A percentile compares a stretch with the other conserved stretches of the same genome.
Conservation (phyloP, 2,329 filamentous ascomycete genomes). For the Phialophora tarda region DNA sequence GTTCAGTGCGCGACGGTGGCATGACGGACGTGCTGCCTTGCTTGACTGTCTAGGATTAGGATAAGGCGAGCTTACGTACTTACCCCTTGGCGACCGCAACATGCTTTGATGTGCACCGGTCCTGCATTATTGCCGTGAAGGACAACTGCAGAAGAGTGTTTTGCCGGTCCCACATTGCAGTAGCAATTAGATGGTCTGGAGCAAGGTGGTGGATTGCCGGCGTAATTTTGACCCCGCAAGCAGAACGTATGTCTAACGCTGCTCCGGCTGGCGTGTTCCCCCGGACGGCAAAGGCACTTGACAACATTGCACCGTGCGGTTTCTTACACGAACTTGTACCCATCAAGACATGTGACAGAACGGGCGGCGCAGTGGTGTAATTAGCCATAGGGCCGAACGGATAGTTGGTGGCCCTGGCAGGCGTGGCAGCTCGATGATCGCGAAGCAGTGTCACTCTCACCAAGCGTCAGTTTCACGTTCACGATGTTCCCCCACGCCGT, state of each 20-base stretch:
- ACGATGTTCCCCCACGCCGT: conserved; percentile 8
- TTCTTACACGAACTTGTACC: neutral
- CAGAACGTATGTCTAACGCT: neutral
- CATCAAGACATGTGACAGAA: conserved; percentile 3
- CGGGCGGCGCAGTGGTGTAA: neutral
- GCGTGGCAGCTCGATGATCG: neutral
- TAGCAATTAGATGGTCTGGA: neutral
- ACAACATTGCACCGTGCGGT: neutral
- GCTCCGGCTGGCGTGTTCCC: neutral
- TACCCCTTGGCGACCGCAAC: neutral
- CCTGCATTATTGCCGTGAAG: neutral
- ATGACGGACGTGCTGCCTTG: neutral
- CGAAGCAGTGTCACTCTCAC: neutral
- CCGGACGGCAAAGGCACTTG: neutral
- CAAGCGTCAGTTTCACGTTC: neutral
- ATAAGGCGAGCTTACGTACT: neutral
- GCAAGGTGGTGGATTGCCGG: neutral
- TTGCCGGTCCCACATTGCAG: neutral
- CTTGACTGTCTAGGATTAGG: conserved; percentile 3
- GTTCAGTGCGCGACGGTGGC: conserved; percentile 3
- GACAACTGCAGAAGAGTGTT: neutral
- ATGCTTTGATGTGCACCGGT: neutral
- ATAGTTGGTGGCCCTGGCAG: neutral
- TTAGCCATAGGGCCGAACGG: neutral
- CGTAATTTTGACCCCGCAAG: conserved; percentile 12